Evolutionary conservation across 192 early-diverging fungal species (phyloP).

Genomic region (Coemansia sp.): DNA sequence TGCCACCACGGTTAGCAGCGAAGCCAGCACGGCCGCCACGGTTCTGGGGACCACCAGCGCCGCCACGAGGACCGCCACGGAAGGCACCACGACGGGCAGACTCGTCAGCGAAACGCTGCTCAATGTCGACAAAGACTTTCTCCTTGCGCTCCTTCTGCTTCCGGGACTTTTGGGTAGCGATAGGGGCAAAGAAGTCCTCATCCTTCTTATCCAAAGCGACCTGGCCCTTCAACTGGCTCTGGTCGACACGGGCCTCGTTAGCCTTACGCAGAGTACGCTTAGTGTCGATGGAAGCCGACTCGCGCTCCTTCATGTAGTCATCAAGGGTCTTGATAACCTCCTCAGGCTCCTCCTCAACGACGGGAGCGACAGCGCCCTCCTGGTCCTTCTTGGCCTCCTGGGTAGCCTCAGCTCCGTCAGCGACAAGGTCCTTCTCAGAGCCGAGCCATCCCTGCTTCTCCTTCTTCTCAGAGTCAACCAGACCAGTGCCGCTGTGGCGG

Average conservation of each 20-base stretch:
- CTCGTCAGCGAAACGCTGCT: slow-evolving; percentile 79
- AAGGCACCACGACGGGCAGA: slow-evolving; percentile 61
- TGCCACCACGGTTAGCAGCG: slow-evolving; percentile 49
- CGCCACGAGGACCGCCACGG: slow-evolving; percentile 53
- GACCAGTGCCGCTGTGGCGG: slow-evolving; percentile 81
- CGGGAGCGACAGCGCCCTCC: slow-evolving; percentile 45
- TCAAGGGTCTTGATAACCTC: slow-evolving; percentile 84
- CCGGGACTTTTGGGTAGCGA: slow-evolving; percentile 56
- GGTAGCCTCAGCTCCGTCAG: slow-evolving; percentile 43
- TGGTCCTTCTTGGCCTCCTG: slow-evolving; percentile 48
- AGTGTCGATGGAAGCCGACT: slow-evolving; percentile 58
- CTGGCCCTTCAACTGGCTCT: slow-evolving; percentile 79
- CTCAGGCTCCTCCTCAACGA: slow-evolving; percentile 68
- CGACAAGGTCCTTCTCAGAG: slow-evolving; percentile 39
- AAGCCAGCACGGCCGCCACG: slow-evolving; percentile 56
- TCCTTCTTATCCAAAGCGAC: slow-evolving; percentile 73
- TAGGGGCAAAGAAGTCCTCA: slow-evolving; percentile 73
- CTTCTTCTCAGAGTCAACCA: slow-evolving; percentile 88
- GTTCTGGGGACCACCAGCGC: slow-evolving; percentile 38
- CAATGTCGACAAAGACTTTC: slow-evolving; percentile 76
- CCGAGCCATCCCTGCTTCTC: slow-evolving; percentile 83
- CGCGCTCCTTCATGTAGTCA: slow-evolving; percentile 81
- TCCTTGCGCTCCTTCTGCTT: slow-evolving; percentile 71
- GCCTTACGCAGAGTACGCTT: slow-evolving; percentile 73
- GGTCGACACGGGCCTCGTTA: slow-evolving; percentile 83